These are phyloP conservation scores for Cyathus striatus DNA, from an alignment of 768 basidiomycete genomes.

Conservation along the genomic window DNA sequence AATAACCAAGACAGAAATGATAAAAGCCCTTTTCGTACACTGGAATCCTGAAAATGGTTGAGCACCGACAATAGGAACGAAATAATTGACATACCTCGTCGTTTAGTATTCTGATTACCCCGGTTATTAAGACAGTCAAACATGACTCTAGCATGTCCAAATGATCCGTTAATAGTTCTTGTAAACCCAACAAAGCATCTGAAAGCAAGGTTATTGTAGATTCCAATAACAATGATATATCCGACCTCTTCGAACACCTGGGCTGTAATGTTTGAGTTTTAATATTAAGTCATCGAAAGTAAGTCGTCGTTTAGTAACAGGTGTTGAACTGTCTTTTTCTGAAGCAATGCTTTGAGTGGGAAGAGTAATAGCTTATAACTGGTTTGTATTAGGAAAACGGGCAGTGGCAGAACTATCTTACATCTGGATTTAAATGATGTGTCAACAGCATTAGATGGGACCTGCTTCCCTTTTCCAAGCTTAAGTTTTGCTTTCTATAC, in stretches of 20 bases:
- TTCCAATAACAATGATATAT: slow-evolving; percentile 3
- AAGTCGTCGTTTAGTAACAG: slow-evolving; percentile 73
- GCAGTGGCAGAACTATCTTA: slow-evolving; percentile 32
- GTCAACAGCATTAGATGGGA: slow-evolving; percentile 81
- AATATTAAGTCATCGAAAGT: slow-evolving; percentile 72
- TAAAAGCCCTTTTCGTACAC: slow-evolving; percentile 70
- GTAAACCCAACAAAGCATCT: slow-evolving; percentile 74
- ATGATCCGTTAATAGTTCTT: slow-evolving; percentile 65
- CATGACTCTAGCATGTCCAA: slow-evolving; percentile 47
- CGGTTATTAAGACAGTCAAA: slow-evolving; percentile 51
- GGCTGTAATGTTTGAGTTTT: slow-evolving; percentile 81
- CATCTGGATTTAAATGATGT: slow-evolving; percentile 95
- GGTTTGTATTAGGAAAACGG: slow-evolving; percentile 10
- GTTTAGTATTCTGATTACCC: slow-evolving; percentile 64
- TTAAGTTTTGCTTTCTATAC: slow-evolving; percentile 91
- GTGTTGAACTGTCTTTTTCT: slow-evolving; percentile 49
- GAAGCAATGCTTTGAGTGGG: slow-evolving; percentile 76
- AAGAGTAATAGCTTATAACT: slow-evolving; percentile 77
- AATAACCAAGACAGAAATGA: slow-evolving; percentile 73
- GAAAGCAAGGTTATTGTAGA: slow-evolving; percentile 1
- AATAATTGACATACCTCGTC: slow-evolving; percentile 61
- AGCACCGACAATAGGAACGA: slow-evolving; percentile 7
- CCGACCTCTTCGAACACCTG: slow-evolving; percentile 70
- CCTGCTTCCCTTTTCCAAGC: slow-evolving; percentile 90
- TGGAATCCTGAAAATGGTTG: slow-evolving; percentile 53